A percentile compares a stretch with the other conserved stretches of the same genome.
Evolutionary conservation across 345 rosid genomes (phyloP).

Genomic region (Camelina sativa): DNA sequence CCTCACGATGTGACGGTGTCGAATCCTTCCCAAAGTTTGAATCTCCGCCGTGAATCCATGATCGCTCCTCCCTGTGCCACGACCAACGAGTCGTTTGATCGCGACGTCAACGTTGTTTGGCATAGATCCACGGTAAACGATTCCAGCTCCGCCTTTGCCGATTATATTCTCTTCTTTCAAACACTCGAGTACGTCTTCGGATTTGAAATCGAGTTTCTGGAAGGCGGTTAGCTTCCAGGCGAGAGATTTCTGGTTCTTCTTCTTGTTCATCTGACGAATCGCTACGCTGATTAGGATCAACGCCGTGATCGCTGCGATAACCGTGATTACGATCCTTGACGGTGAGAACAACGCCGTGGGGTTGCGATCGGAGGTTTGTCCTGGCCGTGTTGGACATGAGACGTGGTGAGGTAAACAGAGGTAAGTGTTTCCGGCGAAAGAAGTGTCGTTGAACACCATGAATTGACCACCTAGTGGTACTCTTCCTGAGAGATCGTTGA

Average conservation of each 20-base stretch:
- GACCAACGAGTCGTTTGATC: constrained; percentile 74
- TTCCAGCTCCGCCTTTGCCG: constrained; percentile 95
- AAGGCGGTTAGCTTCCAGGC: constrained; percentile 88
- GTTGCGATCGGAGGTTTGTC: constrained; percentile 38
- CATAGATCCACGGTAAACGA: constrained; percentile 88
- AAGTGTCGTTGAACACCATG: constrained; percentile 65
- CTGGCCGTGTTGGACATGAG: constrained; percentile 49
- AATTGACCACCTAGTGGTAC: constrained; percentile 82
- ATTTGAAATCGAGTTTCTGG: constrained; percentile 75
- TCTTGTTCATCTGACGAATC: constrained; percentile 55
- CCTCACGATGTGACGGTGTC: constrained; percentile 87
- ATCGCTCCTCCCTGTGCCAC: constrained; percentile 66
- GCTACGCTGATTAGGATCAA: constrained; percentile 53
- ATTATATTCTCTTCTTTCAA: constrained; percentile 87
- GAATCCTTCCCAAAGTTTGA: constrained; percentile 77
- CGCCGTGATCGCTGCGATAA: constrained; percentile 49
- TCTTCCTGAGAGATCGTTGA: constrained; percentile 65
- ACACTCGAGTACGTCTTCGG: constrained; percentile 80
- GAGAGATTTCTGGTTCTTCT: constrained; percentile 50
- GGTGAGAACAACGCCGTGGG: constrained; percentile 47
- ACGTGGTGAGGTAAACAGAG: constrained; percentile 57
- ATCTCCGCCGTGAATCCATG: constrained; percentile 96
- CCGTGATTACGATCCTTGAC: constrained; percentile 50
- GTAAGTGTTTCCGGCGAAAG: constrained; percentile 71
- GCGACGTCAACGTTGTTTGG: constrained; percentile 71